Percentiles rank a stretch among this genome's conserved stretches.
Conservation (phyloP, 2,329 filamentous ascomycete genomes). For the Pseudogymnoascus pannorum region DNA sequence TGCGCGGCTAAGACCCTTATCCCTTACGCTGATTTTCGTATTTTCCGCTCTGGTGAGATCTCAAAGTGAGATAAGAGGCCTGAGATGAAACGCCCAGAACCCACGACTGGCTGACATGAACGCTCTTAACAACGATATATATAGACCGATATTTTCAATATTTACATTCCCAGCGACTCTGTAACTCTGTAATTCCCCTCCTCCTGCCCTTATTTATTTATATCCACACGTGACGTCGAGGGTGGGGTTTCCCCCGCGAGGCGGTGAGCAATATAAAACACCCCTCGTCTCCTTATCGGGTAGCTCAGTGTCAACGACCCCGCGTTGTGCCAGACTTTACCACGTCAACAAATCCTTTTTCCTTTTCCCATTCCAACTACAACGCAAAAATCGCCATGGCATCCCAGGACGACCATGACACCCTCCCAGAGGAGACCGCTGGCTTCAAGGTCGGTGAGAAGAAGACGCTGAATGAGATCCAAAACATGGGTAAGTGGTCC, state of each 20-base stretch:
- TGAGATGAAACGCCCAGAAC: background rate
- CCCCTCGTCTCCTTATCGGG: conserved; percentile 7
- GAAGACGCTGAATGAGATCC: conserved; percentile 93
- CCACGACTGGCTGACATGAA: background rate
- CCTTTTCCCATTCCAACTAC: conserved; percentile 10
- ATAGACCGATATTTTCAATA: background rate
- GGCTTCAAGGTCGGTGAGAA: conserved; percentile 99
- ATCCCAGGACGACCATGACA: conserved; percentile 66
- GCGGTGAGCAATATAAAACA: conserved; percentile 10
- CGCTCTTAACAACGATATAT: background rate
- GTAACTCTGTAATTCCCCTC: background rate
- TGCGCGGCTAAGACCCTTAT: conserved; percentile 6
- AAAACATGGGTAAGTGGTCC: conserved; percentile 71
- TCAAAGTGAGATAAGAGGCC: background rate
- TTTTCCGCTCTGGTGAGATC: background rate
- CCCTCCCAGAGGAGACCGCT: conserved; percentile 78
- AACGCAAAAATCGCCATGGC: conserved; percentile 45
- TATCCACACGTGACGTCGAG: conserved; percentile 5
- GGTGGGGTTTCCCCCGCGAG: conserved; percentile 4
- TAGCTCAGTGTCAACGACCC: conserved; percentile 4
- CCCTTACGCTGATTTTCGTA: background rate
- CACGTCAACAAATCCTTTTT: conserved; percentile 9
- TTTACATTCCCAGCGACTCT: background rate
- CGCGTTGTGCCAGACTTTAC: conserved; percentile 2
- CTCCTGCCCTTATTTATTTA: background rate